Conservation (phyloP, 225 moss, liverwort and hornwort species). For the Bryum argenteum region DNA sequence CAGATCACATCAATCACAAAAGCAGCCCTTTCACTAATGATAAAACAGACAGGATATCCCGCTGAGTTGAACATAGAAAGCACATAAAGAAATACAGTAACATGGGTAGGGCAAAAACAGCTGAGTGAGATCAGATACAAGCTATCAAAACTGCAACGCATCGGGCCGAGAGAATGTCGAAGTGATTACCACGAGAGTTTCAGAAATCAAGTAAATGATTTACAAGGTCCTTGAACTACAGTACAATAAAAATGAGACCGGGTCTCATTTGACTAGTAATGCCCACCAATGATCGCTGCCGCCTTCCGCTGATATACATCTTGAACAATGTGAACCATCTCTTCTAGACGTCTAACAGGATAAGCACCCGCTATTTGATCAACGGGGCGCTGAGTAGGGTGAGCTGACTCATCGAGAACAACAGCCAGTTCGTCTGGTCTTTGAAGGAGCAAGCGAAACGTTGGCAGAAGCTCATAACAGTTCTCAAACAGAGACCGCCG, state of each 20-base stretch:
- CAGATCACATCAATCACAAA: too few relatives aligned
- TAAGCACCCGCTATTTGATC: conserved; percentile 32
- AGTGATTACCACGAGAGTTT: conserved; percentile 8
- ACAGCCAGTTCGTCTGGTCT: conserved; percentile 74
- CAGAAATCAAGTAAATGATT: conserved; percentile 35
- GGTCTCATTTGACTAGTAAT: conserved; percentile 23
- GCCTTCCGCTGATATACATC: conserved; percentile 48
- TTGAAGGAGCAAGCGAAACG: conserved; percentile 85
- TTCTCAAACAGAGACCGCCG: conserved; percentile 93
- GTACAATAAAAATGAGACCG: conserved; percentile 10
- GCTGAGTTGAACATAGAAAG: too few relatives aligned
- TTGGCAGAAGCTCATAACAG: conserved; percentile 96
- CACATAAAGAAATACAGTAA: too few relatives aligned
- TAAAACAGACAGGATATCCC: too few relatives aligned
- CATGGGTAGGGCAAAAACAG: not conserved
- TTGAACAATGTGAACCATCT: conserved; percentile 56
- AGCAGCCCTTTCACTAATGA: too few relatives aligned
- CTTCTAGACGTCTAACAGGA: conserved; percentile 38
- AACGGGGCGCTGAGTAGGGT: conserved; percentile 54
- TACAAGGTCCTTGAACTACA: conserved; percentile 36
- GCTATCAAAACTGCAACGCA: not conserved
- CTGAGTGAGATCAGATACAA: not conserved
- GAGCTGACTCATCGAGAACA: conserved; percentile 58
- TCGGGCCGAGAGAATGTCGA: conserved; percentile 26
- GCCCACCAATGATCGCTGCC: conserved; percentile 26